phyloP scores from a whole-genome alignment of 176 grass and related monocot genomes.

The Calamus simplicifolius region DNA sequence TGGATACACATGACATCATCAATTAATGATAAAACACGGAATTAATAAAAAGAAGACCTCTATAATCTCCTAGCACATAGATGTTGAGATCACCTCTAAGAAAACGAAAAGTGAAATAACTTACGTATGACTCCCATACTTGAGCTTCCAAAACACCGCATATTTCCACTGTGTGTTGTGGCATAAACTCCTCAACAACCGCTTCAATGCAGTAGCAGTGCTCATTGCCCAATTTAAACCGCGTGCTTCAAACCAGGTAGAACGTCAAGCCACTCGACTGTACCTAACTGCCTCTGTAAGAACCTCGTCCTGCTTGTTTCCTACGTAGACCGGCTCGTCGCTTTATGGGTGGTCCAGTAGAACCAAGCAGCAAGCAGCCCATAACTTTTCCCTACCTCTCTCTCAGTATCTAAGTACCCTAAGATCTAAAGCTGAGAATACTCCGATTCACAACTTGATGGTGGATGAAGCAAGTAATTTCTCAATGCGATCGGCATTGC shows the following conservation, averaged over 20 bases:
- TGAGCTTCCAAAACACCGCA: conserved; percentile 56
- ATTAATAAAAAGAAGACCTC: not conserved
- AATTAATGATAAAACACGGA: not conserved
- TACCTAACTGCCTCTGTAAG: conserved; percentile 55
- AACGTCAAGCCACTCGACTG: conserved; percentile 10
- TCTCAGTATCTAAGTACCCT: conserved; percentile 5
- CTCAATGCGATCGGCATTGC: no score
- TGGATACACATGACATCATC: no score
- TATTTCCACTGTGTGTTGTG: conserved; percentile 51
- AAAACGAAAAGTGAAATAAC: conserved; percentile 17
- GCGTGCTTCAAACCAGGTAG: conserved; percentile 5
- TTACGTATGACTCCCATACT: conserved; percentile 31
- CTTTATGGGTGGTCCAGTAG: conserved; percentile 47
- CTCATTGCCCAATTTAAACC: conserved; percentile 11
- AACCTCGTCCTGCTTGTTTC: conserved; percentile 65
- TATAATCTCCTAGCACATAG: conserved; percentile 3
- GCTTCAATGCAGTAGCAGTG: conserved; percentile 12
- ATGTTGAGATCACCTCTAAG: not conserved
- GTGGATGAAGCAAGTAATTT: no score
- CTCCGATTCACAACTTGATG: no score
- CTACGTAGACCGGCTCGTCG: conserved; percentile 53
- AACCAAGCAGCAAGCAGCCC: conserved; percentile 43
- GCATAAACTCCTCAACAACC: conserved; percentile 45
- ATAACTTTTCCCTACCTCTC: conserved; percentile 29
- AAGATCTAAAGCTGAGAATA: conserved; percentile 15